Base-by-base conservation (phyloP, 257 asterid genomes). In the Oldenlandia corymbosa region DNA sequence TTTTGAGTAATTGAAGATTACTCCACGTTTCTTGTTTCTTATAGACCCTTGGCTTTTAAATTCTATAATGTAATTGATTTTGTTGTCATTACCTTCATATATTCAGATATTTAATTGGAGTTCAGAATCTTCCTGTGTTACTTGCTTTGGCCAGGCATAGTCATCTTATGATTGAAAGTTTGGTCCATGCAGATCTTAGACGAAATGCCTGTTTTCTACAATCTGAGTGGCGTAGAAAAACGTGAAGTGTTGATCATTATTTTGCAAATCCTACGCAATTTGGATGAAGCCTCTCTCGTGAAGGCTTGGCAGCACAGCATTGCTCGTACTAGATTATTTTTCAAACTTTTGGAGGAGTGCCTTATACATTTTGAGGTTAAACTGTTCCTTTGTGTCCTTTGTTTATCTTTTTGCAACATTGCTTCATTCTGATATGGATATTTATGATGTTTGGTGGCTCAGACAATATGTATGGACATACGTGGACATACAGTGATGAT, bases 231-330 rank as follows among this genome's bases (percentile, higher is more conserved):
- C 67, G 73, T 75, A 71, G 99, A 93, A 82, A 93, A 93, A 71
- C 96, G 97, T 46, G 99, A 93, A 78, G 96, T 84, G 41, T 73
- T 93, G 77, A 84, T 85, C 64, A 71, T 84, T 54, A 71, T 93
- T 75, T 76, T 90, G 80, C 94, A 93, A 85, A 87, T 93, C 74
- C 61, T 84, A 65, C 97, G 99, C 68, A 90, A 93, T 75, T 77
- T 90, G 95, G 99, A 93, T 66, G 96, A 93, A 71, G 81, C 84
- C 53, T 84, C 99, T 69, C 99, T 93, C 75, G 80, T 87, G 69
- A 87, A 90, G 80, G 99, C 95, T 65, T 93, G 99, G 99, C 97
- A 93, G 78, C 99, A 90, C 78, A 93, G 99, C 84, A 93, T 93
- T 71, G 97, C 99, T 69, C 99, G 99, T 50, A 90, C 96, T 72